Base-by-base conservation (phyloP, 106 monocot genomes). In the Platanthera guangdongensis region DNA sequence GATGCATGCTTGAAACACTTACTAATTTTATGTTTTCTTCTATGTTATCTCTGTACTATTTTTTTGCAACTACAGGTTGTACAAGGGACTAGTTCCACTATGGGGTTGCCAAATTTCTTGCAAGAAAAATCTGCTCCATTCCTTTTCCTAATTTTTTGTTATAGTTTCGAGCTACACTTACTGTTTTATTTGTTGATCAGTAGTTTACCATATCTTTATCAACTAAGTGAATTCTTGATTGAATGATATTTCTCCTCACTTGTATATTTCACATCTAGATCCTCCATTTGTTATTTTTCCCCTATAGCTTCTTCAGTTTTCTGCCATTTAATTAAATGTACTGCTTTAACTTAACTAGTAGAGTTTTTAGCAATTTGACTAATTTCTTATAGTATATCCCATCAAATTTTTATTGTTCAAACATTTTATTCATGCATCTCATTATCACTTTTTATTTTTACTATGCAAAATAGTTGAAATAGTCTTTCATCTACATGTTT, bases 21-120 rank as follows among this genome's bases (percentile, higher is more conserved):
- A n/a, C 2, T 39, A 13, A 13, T 46, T 19, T 39, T 47, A n/a
- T 47, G 19, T 74, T 25, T 19, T 39, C 55, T 63, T 32, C 4
- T 64, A 16, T 8, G 50, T 39, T 50, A 19, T 8, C 47, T 49
- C 21, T 71, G 19, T 50, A 55, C 32, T 18, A n/a, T 1, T 54
- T 80, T 30, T 16, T 71, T 71, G 8, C 8, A 60, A 22, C 25
- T 76, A 3, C 55, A 85, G 85, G 57, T 69, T 85, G 70, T 85
- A 78, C 70, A 85, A 85, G 67, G 85, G 85, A 49, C 32, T 85
- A 13, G 81, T 81, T 78, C 85, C 85, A 74, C 77, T 85, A 6
- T 85, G 85, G 85, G 85, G 81, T 45, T 81, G 85, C 30, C 85
- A 85, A 50, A 85, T 85, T 78, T 81, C 85, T 5, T 85, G 85